Evolutionary conservation across 164 flowering plant genomes (phyloP).

Genomic region (Aristolochia fimbriata): DNA sequence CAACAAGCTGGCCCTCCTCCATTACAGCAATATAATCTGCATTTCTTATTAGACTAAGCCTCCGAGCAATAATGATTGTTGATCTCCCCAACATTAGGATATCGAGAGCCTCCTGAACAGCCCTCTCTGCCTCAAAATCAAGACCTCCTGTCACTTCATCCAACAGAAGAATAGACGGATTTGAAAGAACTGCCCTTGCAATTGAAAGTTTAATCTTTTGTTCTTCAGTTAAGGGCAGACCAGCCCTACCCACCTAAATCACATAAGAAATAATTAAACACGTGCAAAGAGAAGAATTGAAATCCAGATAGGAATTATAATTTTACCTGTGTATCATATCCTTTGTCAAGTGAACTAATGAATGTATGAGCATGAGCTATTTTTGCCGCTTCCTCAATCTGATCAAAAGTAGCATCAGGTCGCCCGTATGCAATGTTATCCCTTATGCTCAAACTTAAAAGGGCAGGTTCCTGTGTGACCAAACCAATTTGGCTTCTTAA

Average conservation of each 20-base stretch:
- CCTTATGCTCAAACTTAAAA: constrained; percentile 83
- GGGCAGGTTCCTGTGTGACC: constrained; percentile 98
- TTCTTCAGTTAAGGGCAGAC: constrained; percentile 70
- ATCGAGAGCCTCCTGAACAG: constrained; percentile 92
- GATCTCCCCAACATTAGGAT: constrained; percentile 93
- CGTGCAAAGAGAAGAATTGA: neutral
- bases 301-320: neutral
- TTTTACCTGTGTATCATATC: constrained; percentile 84
- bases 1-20: constrained; percentile 99
- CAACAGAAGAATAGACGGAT: constrained; percentile 85
- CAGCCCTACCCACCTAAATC: constrained; percentile 90
- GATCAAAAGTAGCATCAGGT: constrained; percentile 54
- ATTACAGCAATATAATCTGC: constrained; percentile 98
- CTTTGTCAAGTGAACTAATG: constrained; percentile 84
- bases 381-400: constrained; percentile 97
- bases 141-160: constrained; percentile 80
- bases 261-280: neutral
- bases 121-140: constrained; percentile 92
- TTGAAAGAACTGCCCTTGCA: constrained; percentile 91
- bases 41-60: constrained; percentile 85
- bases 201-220: constrained; percentile 92
- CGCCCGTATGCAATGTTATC: constrained; percentile 98
- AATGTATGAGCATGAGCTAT: constrained; percentile 95
- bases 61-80: constrained; percentile 89
- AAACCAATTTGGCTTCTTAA: constrained; percentile 88